Evolutionary conservation across 176 grass and related monocot genomes (phyloP), one percentile per base, ranked within the genome.

Genomic region (Rhipidocladum racemiflorum): DNA sequence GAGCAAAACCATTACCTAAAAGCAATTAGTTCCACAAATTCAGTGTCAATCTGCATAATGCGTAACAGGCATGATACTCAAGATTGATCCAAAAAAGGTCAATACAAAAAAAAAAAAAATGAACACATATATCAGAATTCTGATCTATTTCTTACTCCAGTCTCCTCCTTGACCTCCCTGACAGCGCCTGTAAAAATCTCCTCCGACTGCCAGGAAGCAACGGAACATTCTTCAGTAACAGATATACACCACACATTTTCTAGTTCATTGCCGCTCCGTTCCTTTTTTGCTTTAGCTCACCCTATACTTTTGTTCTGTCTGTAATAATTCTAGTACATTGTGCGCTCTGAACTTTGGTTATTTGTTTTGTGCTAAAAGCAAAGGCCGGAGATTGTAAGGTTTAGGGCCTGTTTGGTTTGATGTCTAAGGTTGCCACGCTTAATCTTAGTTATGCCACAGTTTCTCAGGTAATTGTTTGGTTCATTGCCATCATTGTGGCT

Each of bases 101-200:
- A 39, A 81, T 39, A 48, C 27, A 17, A 71, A 13, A 72, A 87
- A 72, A 87, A 72, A 44, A 10, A 4, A 34, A 34, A 3, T 34
- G 35, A 64, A 61, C 43, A 64, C 38, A 21, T 18, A 21, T 34
- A 21, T 21, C 46, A 46, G 42, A 61, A 60, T 40, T 59, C 32
- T 45, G n/a, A n/a, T n/a, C 32, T 2, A 17, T 38, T 54, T 71
- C 88, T 85, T 90, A 93, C 91, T 42, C 91, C 91, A 85, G 91
- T 93, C 87, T 93, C 91, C 82, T 93, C 91, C 81, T 87, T 82
- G 12, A 90, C 91, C 77, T 93, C 91, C 70, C 91, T 81, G 66
- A 93, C 78, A 80, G 82, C 85, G 76, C 91, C 91, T 42, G 91
- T 78, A 18, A 83, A 93, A n/a, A 93, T 93, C 78, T 93, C 91